Evolutionary conservation across 148 eudicot genomes (phyloP).

Genomic region (Rhododendron vialii): DNA sequence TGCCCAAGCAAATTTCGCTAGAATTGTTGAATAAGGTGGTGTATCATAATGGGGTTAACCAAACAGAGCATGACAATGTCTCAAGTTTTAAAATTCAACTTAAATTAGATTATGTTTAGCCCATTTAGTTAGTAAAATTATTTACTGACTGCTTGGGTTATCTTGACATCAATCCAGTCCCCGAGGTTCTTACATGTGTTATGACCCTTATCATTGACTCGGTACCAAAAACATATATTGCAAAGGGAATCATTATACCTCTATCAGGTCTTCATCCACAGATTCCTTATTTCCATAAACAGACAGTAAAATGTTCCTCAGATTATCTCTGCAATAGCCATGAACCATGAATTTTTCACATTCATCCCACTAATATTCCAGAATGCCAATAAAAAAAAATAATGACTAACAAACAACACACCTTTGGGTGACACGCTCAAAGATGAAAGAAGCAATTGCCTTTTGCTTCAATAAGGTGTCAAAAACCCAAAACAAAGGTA

Average conservation of each 20-base stretch:
- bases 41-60: not conserved
- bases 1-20: not conserved
- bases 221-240: not conserved
- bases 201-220: not conserved
- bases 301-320: conserved; percentile 59
- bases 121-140: not conserved
- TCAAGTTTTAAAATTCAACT: not conserved
- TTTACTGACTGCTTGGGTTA: no score
- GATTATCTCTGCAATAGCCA: conserved; percentile 47
- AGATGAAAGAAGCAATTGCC: conserved; percentile 72
- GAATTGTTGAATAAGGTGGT: not conserved
- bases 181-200: not conserved
- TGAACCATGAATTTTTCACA: not conserved
- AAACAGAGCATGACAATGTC: not conserved
- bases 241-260: conserved; percentile 38
- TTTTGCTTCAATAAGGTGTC: conserved; percentile 76
- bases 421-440: conserved; percentile 68
- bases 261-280: conserved; percentile 84
- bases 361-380: conserved; percentile 5
- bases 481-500: conserved; percentile 73
- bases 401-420: conserved; percentile 12
- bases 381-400: not conserved
- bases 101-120: not conserved
- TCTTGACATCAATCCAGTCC: not conserved
- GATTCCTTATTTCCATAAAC: conserved; percentile 77